Conservation (phyloP, 2,329 filamentous ascomycete genomes). For the Microcyclospora tardicrescens region DNA sequence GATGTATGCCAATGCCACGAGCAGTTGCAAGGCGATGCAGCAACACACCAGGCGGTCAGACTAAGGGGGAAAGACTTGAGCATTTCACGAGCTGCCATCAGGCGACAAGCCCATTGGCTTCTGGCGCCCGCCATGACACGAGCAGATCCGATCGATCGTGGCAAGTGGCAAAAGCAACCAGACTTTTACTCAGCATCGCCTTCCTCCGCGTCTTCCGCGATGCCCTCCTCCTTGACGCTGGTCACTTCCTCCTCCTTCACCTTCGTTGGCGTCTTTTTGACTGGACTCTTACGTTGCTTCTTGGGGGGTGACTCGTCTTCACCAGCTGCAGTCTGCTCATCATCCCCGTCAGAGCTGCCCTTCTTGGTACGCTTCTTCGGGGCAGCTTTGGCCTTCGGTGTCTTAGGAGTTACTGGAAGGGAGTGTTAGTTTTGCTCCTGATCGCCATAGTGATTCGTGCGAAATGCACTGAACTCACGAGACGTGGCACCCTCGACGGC, state of each 20-base stretch:
- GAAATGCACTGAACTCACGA: background rate
- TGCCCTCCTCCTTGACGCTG: background rate
- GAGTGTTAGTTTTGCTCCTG: background rate
- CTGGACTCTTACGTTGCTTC: conserved; percentile 10
- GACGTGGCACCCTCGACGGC: conserved; percentile 5
- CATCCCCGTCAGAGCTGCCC: conserved; percentile 10
- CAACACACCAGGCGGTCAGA: too few species aligned
- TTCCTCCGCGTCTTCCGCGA: too few species aligned
- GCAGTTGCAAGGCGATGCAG: too few species aligned
- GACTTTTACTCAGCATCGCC: too few species aligned
- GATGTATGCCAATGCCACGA: too few species aligned
- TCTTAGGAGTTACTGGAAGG: conserved; percentile 4
- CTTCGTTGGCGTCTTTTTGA: conserved; percentile 10
- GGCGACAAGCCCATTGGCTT: too few species aligned
- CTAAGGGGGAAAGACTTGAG: too few species aligned
- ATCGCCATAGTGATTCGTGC: background rate
- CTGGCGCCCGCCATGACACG: too few species aligned
- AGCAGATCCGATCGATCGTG: too few species aligned
- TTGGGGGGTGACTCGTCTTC: conserved; percentile 6
- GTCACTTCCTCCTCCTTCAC: conserved; percentile 1
- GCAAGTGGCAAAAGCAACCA: too few species aligned
- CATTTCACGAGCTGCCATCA: too few species aligned
- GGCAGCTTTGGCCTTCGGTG: conserved; percentile 9
- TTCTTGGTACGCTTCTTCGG: conserved; percentile 20
- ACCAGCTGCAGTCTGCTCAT: conserved; percentile 8